Evolutionary conservation across 495 filamentous ascomycete genomes (phyloP), one percentile per base, ranked within the genome.

Genomic region (Xylaria nigripes): DNA sequence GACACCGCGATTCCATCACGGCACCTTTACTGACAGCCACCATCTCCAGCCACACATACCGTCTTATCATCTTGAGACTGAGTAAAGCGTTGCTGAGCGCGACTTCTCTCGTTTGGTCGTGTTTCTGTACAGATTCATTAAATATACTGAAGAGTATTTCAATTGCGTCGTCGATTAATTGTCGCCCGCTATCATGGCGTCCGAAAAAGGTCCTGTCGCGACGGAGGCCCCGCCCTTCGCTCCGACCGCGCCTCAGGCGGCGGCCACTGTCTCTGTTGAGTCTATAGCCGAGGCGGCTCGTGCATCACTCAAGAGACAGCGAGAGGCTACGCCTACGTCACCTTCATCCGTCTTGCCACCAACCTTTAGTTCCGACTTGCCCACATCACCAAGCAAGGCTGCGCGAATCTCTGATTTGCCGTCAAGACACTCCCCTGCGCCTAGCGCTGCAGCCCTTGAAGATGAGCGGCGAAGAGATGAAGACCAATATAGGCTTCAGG

Each of bases 311-410:
- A 81, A 81, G 61, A 66, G 78, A 41, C 61, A 66, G 21, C 74
- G 77, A 30, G 70, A 75, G 57, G 70, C 74, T 13, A 74, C 72
- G 5, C 72, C 76, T 13, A 58, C 68, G 6, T 68, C 69, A 40
- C 67, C 73, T 15, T 61, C 70, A 12, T 60, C 67, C n/a, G 57
- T 65, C 19, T 53, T 61, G 30, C 60, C 69, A 29, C 56, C 70
- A 55, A 56, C 65, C 9, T 66, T 70, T 54, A 64, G 66, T 47
- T 58, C 63, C 18, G 68, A 75, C 19, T 55, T 71, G 7, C 78
- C 78, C 18, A 74, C 74, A 1, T 79, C 79, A 22, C 76, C 76
- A 9, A 70, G 78, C 29, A 79, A 82, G 59, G 70, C 77, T 32
- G 77, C 78, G 25, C 70, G 73, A 22, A 69, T 78, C 50, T 68